Base-by-base conservation (phyloP, 345 rosid genomes). In the Salix exigua region DNA sequence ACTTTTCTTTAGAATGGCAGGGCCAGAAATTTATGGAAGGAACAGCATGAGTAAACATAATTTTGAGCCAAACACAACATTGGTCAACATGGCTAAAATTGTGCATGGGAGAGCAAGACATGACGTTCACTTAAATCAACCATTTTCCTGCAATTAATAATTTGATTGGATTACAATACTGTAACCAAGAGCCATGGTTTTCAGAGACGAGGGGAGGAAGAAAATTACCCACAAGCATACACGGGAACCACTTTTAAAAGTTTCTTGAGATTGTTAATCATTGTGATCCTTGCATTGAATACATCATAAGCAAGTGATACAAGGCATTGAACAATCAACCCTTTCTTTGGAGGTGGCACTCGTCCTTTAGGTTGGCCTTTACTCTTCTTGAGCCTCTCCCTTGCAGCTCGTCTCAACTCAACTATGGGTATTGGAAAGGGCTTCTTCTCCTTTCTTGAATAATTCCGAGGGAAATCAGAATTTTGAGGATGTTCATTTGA, bases 371-470 rank as follows among this genome's bases (percentile, higher is more conserved):
- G 96, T 61, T 87, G 85, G 71, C 87, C 91, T 82, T 80, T 87
- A 72, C 86, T 86, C 64, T 90, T 91, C 84, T 91, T 93, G 66
- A 88, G 82, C 82, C 97, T 93, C 83, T 92, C 92, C 86, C 99
- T 88, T 16, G 97, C 98, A 66, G 94, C 94, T 75, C 98, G 89
- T 77, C 99, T 87, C 76, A 96, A 84, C 80, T 96, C 97, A 74
- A 93, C 80, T 53, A 91, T 84, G 18, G 99, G 99, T 30, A 81
- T 74, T 1, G 92, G 94, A 79, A 96, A 96, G 61, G 97, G 99
- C 78, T 96, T 96, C 86, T 91, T 96, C 85, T 93, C 96, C 77
- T 90, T 89, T 78, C 77, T 93, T 23, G 92, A 80, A 80, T 89
- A 89, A 33, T 80, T 66, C 72, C 85, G 87, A 74, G 98, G 99